Evolutionary conservation across 2,329 filamentous ascomycete species (phyloP), one percentile per base, ranked within the genome.

Genomic region (Periconia digitata): DNA sequence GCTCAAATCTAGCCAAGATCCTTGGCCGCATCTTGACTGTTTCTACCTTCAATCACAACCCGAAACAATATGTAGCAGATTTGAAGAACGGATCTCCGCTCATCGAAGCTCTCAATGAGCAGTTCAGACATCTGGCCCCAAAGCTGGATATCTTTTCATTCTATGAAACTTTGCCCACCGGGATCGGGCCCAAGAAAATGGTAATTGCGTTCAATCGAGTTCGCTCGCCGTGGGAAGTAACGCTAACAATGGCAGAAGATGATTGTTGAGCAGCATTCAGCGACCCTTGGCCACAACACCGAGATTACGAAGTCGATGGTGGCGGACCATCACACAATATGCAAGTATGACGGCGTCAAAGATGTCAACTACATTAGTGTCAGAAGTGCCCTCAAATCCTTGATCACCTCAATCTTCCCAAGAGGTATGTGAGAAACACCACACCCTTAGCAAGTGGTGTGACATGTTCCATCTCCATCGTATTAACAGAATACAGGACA

Each of bases 221-320:
- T 37, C 16, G 35, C 16, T n/a, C n/a, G n/a, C n/a, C n/a, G n/a
- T n/a, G n/a, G n/a, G n/a, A n/a, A 8, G 16, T 18, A 13, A 13
- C 23, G 23, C 39, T 41, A 8, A 41, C 18, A 21, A 6, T 18
- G 20, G 8, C 41, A 13, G 35, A n/a, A n/a, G n/a, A n/a, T n/a
- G 41, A 43, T 43, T 43, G 41, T 43, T 17, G 41, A 18, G 8
- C 34, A 43, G 18, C 22, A 43, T 10, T 36, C 21, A 7, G 29
- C 8, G 23, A 35, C 35, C 18, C 18, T 43, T 6, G 22, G 27
- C n/a, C 35, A 35, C 18, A 21, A 21, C 10, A 20, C 16, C 8
- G 41, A 43, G 23, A 20, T 43, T 6, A 35, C 41, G 10, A 35
- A 16, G 22, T 16, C 41, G 16, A 20, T 43, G 22, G 12, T 35